phyloP scores from a whole-genome alignment of 176 grass and related monocot species.

The Aegilops bicornis region DNA sequence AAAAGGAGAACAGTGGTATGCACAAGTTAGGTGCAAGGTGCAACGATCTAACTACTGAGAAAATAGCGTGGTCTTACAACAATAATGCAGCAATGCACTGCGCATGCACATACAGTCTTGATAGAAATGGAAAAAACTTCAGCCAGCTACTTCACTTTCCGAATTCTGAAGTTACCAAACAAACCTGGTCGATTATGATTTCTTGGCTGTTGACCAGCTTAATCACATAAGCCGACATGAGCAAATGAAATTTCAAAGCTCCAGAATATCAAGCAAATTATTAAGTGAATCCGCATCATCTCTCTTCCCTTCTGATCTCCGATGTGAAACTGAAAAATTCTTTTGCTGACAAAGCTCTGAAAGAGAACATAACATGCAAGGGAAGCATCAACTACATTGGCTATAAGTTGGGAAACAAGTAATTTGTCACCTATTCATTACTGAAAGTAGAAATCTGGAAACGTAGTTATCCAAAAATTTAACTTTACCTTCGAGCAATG shows the following conservation, averaged over 20 bases:
- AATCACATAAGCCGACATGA: neutral
- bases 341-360: conserved; percentile 54
- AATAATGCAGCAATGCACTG: neutral
- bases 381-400: neutral
- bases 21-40: neutral
- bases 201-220: neutral
- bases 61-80: neutral
- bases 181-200: neutral
- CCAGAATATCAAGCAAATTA: neutral
- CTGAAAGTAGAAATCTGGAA: neutral
- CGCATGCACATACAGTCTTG: neutral
- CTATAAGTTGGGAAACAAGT: conserved; percentile 7
- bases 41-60: neutral
- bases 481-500: conserved; percentile 61
- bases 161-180: conserved; percentile 11
- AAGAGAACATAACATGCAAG: conserved; percentile 26
- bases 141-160: neutral
- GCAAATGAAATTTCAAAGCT: neutral
- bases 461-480: neutral
- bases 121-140: neutral
- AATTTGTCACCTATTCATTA: neutral
- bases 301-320: conserved; percentile 27
- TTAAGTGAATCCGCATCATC: neutral
- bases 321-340: conserved; percentile 36
- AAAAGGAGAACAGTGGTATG: neutral